A percentile compares a stretch with the other conserved stretches of the same genome.
phyloP scores from a whole-genome alignment of 257 asterid genomes.

The Solanum verrucosum region DNA sequence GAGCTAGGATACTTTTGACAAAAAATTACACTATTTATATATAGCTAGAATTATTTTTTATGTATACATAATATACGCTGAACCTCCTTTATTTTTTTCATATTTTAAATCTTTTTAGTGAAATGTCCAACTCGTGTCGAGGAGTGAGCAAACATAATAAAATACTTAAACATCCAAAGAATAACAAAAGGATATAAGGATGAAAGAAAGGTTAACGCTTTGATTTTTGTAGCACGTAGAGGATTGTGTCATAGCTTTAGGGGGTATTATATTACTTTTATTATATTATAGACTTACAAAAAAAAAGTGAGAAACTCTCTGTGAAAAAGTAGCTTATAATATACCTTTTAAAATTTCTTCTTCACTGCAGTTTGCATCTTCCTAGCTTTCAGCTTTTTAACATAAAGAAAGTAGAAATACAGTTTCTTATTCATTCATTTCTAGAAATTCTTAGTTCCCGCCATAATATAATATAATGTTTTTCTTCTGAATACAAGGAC shows the following conservation, averaged over 20 bases:
- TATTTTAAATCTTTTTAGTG: no score
- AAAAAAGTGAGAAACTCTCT: neutral
- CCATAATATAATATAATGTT: neutral
- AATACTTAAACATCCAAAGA: neutral
- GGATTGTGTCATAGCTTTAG: neutral
- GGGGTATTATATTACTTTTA: neutral
- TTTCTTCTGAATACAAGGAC: neutral
- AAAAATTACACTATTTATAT: no score
- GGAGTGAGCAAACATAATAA: neutral
- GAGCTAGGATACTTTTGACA: neutral
- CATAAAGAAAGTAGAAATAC: neutral
- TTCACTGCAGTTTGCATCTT: neutral
- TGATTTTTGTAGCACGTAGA: neutral
- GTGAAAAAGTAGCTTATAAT: neutral
- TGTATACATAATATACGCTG: no score
- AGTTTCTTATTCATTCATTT: neutral
- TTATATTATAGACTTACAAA: neutral
- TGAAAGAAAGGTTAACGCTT: neutral
- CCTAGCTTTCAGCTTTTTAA: neutral
- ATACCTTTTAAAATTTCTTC: neutral
- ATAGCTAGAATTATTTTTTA: no score
- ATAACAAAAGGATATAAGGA: neutral
- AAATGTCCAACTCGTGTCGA: no score
- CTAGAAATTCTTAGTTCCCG: neutral
- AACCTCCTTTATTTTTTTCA: no score